Base-by-base conservation (phyloP, 75 land plant species). In the Selaginella moellendorffii region DNA sequence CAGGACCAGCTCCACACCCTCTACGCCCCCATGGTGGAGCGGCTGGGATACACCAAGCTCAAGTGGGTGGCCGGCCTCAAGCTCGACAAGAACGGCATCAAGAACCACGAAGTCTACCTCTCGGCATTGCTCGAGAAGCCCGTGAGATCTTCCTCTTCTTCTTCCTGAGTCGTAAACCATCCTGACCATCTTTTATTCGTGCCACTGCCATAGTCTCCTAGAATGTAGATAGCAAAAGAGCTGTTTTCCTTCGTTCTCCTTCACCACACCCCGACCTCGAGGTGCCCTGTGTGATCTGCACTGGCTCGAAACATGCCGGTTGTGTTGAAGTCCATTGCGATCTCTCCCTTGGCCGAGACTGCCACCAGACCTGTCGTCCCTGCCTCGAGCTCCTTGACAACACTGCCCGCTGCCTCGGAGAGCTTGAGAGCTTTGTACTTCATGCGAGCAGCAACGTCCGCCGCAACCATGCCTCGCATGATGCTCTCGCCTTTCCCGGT, bases 401-500 rank as follows among this genome's bases (percentile, higher is more conserved):
- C 97, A 72, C 78, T 65, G 14, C 68, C 82, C 28, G 83, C 82
- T 18, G 97, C 97, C 62, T 88, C 89, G 60, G 79, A 64, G 25
- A 91, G 77, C 20, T 82, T 66, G 53, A 88, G 71, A 23, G 78
- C 78, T 67, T 79, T 88, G 80, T 82, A 91, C 65, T 91, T 88
- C 95, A 91, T 91, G 10, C 88, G 67, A 23, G 97, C 97, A 14
- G 86, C 97, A 19, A 91, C 95, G 54, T 85, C 95, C 21, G 81
- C 67, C 1, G 82, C 80, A 54, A 78, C 84, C n/a, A 87, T 85
- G 19, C 68, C 83, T 54, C 80, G 74, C 20, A 91, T 82, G 2
- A 91, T 88, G 20, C 68, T 64, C 71, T 91, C 95, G 5, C 97
- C 97, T 67, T 77, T 77, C n/a, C 97, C 97, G 5, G 97, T 91